Conservation (phyloP, 371 early-diverging fungal genomes). For the Rhizopus delemar region DNA sequence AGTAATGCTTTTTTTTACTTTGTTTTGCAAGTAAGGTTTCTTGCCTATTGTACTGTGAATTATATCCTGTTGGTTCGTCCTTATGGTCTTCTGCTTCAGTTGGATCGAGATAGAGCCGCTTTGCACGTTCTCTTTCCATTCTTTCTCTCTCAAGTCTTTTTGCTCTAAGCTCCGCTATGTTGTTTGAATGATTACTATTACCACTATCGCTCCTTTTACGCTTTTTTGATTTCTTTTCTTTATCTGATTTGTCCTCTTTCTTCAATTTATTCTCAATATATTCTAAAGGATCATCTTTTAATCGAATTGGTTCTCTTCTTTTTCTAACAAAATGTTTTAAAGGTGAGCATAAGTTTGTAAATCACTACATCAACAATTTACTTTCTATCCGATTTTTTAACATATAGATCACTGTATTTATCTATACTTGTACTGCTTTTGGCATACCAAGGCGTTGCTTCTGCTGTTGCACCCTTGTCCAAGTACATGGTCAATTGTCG, state of each 20-base stretch:
- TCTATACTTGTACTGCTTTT: conserved; percentile 17
- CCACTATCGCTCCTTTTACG: neutral
- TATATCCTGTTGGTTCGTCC: conserved; percentile 12
- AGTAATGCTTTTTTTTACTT: neutral
- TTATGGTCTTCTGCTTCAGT: conserved; percentile 4
- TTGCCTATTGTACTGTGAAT: conserved; percentile 28
- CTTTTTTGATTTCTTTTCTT: conserved; percentile 7
- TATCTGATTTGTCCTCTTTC: conserved; percentile 14
- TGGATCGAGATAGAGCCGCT: conserved; percentile 24
- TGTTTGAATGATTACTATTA: conserved; percentile 4
- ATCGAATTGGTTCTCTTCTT: conserved; percentile 17
- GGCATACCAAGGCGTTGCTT: conserved; percentile 41
- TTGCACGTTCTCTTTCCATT: conserved; percentile 32
- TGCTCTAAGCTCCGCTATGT: conserved; percentile 43
- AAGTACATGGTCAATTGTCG: conserved; percentile 69
- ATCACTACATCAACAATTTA: neutral
- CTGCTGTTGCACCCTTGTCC: conserved; percentile 45
- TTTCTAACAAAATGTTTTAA: conserved; percentile 1
- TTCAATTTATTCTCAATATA: conserved; percentile 17
- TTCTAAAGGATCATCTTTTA: conserved; percentile 33
- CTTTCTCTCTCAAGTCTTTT: conserved; percentile 44
- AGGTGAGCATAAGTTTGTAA: too few relatives aligned
- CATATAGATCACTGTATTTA: conserved; percentile 27
- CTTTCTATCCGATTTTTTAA: conserved; percentile 4
- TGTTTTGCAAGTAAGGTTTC: conserved; percentile 25